Evolutionary conservation across 208 protist genomes (phyloP), one percentile per base, ranked within the genome.

Genomic region (Wallacemonas sp.): DNA sequence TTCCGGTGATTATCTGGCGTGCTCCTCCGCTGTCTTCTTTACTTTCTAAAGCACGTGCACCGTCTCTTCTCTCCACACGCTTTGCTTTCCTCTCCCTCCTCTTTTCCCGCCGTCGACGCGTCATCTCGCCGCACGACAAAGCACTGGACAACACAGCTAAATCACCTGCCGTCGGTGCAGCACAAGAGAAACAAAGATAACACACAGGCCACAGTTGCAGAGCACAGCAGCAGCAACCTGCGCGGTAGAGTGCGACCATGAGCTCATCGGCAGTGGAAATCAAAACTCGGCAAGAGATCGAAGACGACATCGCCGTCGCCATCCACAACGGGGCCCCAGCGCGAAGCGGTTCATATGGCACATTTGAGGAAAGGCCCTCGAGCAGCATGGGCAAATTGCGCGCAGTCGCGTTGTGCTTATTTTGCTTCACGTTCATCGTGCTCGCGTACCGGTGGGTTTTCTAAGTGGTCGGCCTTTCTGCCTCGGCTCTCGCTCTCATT

Each of bases 291-390:
- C 18, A 31, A 18, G 70, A 75, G 38, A 67, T 75, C 36, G 38
- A 75, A 29, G 62, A 75, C 12, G 70, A 67, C 16, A 29, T 75
- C 4, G 61, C 68, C 12, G 49, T 73, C 22, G 61, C 66, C 7
- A 61, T 72, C n/a, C 54, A 23, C 14, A 8, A 45, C 11, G 57
- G 57, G 2, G 45, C 22, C 11, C 16, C 8, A 14, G 32, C 18
- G 14, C 23, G 26, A 42, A 25, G 52, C 18, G 49, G 41, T 2
- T 18, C 41, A 14, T 71, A 71, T 44, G 66, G 66, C n/a, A 71
- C 66, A 4, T 71, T 71, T 38, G 29, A 59, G 14, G 46, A 7
- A 11, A 25, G 23, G 33, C 39, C 18, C 8, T 41, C 29, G 12
- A 33, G 22, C 16, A 33, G 52, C 5, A 59, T 31, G 32, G 42